Conservation (phyloP, 2,329 filamentous ascomycete genomes). For the Exserohilum turcica region DNA sequence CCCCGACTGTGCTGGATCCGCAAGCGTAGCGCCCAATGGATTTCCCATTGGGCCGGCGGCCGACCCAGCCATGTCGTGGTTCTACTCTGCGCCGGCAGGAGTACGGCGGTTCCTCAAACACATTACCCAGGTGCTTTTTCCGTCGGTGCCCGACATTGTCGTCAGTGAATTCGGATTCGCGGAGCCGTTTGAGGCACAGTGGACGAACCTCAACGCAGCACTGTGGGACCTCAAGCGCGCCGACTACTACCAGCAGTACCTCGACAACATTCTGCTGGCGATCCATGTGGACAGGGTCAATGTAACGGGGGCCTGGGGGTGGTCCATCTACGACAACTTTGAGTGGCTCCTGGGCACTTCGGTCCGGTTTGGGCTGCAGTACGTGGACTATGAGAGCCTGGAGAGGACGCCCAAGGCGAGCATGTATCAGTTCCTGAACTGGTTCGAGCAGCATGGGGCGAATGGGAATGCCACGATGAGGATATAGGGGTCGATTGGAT, state of each 20-base stretch:
- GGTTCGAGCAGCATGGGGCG: slow-evolving; percentile 46
- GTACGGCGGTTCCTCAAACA: slow-evolving; percentile 51
- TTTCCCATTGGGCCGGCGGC: slow-evolving; percentile 54
- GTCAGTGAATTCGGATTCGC: slow-evolving; percentile 52
- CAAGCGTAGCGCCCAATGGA: slow-evolving; percentile 44
- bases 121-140: slow-evolving; percentile 53
- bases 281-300: slow-evolving; percentile 49
- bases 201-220: slow-evolving; percentile 36
- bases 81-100: slow-evolving; percentile 48
- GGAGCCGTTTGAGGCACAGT: slow-evolving; percentile 49
- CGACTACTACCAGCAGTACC: slow-evolving; percentile 51
- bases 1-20: slow-evolving; percentile 50
- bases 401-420: slow-evolving; percentile 51
- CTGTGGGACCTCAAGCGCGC: slow-evolving; percentile 50
- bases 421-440: slow-evolving; percentile 51
- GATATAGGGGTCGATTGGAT: slow-evolving; percentile 9
- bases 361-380: slow-evolving; percentile 51
- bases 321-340: slow-evolving; percentile 52
- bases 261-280: slow-evolving; percentile 49
- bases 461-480: slow-evolving; percentile 35
- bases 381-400: slow-evolving; percentile 50
- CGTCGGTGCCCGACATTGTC: slow-evolving; percentile 49
- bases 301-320: slow-evolving; percentile 51
- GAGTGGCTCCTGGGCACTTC: slow-evolving; percentile 48
- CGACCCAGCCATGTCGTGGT: slow-evolving; percentile 50